phyloP scores from a whole-genome alignment of 441 rosid genomes.

The Syzygium malaccense region DNA sequence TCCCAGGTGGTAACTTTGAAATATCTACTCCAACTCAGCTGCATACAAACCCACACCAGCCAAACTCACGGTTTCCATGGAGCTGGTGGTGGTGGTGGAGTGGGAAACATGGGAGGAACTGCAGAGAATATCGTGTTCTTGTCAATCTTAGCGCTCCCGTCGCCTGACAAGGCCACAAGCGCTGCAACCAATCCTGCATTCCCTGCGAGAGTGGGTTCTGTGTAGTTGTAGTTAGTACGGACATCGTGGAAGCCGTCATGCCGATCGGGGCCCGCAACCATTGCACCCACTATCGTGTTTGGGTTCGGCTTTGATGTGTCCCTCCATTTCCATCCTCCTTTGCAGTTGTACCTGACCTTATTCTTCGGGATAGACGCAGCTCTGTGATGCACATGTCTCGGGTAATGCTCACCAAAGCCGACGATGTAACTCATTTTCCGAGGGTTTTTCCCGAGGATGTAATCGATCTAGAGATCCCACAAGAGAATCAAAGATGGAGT shows the following conservation, averaged over 20 bases:
- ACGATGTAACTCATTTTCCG: conserved; percentile 85
- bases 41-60: background rate
- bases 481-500: background rate
- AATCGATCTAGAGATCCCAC: conserved; percentile 50
- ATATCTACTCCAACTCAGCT: background rate
- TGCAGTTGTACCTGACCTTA: conserved; percentile 69
- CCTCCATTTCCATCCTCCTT: conserved; percentile 92
- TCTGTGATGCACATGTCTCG: conserved; percentile 77
- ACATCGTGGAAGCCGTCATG: conserved; percentile 77
- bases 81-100: conserved; percentile 96
- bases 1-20: background rate
- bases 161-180: conserved; percentile 80
- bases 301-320: conserved; percentile 68
- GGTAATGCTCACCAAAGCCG: conserved; percentile 75
- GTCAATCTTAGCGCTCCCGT: conserved; percentile 45
- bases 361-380: conserved; percentile 87
- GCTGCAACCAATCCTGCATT: conserved; percentile 93
- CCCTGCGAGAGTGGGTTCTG: conserved; percentile 92
- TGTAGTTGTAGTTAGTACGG: conserved; percentile 82
- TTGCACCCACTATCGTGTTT: conserved; percentile 71
- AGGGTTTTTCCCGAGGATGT: conserved; percentile 92
- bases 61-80: conserved; percentile 83
- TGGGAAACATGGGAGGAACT: conserved; percentile 87
- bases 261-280: conserved; percentile 97
- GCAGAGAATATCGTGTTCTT: conserved; percentile 89